phyloP scores from a whole-genome alignment of 257 asterid genomes.

The Henckelia pumila region DNA sequence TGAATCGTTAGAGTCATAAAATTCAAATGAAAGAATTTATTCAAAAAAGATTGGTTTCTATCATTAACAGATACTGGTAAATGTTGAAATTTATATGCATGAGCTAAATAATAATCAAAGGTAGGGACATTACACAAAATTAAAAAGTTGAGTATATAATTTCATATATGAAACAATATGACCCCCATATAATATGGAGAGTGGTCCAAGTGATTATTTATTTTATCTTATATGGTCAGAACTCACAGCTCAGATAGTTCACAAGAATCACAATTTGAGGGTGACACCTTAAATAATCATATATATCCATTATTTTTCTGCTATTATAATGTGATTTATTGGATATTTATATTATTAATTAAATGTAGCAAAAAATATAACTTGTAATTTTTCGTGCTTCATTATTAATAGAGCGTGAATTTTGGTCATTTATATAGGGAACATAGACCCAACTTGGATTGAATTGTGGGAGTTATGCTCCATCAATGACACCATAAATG shows the following conservation, averaged over 20 bases:
- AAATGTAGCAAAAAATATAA: no score
- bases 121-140: neutral
- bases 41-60: neutral
- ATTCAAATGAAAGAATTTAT: no score
- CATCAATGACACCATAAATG: neutral
- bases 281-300: conserved; percentile 15
- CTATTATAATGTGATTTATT: no score
- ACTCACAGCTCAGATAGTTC: neutral
- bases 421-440: neutral
- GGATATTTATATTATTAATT: no score
- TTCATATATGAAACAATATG: no score
- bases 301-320: no score
- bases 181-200: conserved; percentile 26
- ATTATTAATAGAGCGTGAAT: neutral
- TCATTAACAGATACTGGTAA: neutral
- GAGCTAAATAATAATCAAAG: neutral
- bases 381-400: neutral
- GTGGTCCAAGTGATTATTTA: conserved; percentile 18
- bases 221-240: neutral
- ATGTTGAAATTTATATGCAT: neutral
- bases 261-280: conserved; percentile 26
- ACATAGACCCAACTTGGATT: no score
- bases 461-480: neutral
- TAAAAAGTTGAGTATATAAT: no score
- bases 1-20: no score